Base-by-base conservation (phyloP, 208 protist genomes). In the Endotrypanum monterogeii region DNA sequence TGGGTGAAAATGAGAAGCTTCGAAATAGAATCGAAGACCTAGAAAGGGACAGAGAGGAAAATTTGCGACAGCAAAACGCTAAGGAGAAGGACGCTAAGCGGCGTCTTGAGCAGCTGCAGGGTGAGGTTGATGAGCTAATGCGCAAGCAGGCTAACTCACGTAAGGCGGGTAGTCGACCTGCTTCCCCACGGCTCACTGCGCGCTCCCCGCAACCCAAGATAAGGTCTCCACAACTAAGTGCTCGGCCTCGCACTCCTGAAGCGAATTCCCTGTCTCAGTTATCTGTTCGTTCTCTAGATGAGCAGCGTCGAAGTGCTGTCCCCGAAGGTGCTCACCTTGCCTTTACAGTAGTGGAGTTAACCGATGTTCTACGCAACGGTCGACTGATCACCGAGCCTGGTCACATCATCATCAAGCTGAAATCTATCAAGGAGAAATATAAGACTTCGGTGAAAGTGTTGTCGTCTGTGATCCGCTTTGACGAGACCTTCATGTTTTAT, bases 341-440 rank as follows among this genome's bases (percentile, higher is more conserved):
- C 44, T 85, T 96, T 50, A 94, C 92, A 18, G 74, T 96, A 71
- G 89, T 96, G 51, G 80, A 93, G 62, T 52, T 96, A 60, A 79
- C 67, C 20, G 86, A 90, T 80, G 65, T 96, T 16, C 56, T 86
- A 51, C 83, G 87, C 41, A 92, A 93, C 66, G 88, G 87, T 23
- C 67, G 71, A 50, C 79, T 83, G 16, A 89, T 96, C 68, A 92
- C 86, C 7, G 89, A 92, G 46, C 86, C 89, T 16, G 92, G 92
- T 16, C 86, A 91, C 68, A 70, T 96, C 14, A 82, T 93, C 72
- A 90, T 96, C 67, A 96, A 96, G 71, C 80, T 94, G 25, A 96
- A 96, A 78, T 96, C 92, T 35, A 90, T 96, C 54, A 96, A 96
- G 72, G 92, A 96, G 72, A 96, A 96, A 78, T 96, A 96, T 73